These are phyloP conservation scores for Salix koriyanagi DNA, from an alignment of 345 rosid species.

Conservation along the genomic window DNA sequence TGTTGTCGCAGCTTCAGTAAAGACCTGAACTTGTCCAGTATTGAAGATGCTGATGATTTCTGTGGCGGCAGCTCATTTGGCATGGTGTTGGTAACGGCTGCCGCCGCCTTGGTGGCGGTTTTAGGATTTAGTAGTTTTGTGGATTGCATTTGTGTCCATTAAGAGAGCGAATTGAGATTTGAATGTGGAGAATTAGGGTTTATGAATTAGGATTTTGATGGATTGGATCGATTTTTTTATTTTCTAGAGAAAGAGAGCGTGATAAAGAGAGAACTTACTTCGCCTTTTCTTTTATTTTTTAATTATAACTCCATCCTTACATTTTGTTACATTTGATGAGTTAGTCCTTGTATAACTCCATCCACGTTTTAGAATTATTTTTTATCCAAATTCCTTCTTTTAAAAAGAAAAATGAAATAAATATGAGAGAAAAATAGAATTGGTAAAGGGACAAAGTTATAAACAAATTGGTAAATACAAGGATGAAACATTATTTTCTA, in stretches of 20 bases:
- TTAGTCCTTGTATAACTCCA: too few relatives aligned
- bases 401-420: too few relatives aligned
- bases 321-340: too few relatives aligned
- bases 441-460: too few relatives aligned
- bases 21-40: slow-evolving; percentile 62
- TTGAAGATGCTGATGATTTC: slow-evolving; percentile 51
- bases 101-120: slow-evolving; percentile 3
- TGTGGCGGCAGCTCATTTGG: slow-evolving; percentile 58
- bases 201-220: background rate
- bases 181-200: background rate
- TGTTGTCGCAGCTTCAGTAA: slow-evolving; percentile 61
- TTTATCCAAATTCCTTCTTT: too few relatives aligned
- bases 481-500: too few relatives aligned
- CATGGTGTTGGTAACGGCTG: slow-evolving; percentile 23
- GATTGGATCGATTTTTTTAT: background rate
- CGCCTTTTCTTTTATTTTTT: background rate
- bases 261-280: background rate
- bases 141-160: background rate
- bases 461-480: too few relatives aligned
- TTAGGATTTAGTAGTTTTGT: slow-evolving; percentile 7
- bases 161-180: background rate
- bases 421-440: too few relatives aligned
- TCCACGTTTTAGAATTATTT: too few relatives aligned
- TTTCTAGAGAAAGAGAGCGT: background rate
- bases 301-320: too few relatives aligned